A percentile compares a stretch with the other conserved stretches of the same genome.
Evolutionary conservation across 768 basidiomycete species (phyloP).

Genomic region (Cubamyces lactineus): DNA sequence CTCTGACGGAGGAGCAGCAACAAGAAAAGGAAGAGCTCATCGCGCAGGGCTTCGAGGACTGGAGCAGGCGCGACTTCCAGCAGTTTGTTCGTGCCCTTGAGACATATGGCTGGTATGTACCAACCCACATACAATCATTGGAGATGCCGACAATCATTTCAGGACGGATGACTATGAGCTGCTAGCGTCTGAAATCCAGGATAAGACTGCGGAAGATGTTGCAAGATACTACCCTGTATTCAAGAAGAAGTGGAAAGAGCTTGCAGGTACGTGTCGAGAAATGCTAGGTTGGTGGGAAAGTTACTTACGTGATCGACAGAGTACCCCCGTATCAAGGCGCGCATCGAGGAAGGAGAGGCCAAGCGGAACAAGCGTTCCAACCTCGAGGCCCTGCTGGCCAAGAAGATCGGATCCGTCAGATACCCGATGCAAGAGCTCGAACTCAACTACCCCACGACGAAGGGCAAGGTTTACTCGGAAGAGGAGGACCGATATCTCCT

Average conservation of each 20-base stretch:
- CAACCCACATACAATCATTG: not conserved
- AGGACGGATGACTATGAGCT: conserved; percentile 69
- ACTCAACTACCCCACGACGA: conserved; percentile 92
- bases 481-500: conserved; percentile 97
- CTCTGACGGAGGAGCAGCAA: conserved; percentile 86
- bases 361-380: conserved; percentile 88
- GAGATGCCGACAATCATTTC: not conserved
- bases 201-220: conserved; percentile 81
- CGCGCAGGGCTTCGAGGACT: conserved; percentile 81
- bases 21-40: conserved; percentile 79
- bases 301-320: conserved; percentile 45
- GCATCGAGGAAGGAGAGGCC: conserved; percentile 86
- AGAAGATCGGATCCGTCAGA: conserved; percentile 80
- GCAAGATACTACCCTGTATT: conserved; percentile 81
- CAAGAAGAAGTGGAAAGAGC: conserved; percentile 85
- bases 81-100: conserved; percentile 84
- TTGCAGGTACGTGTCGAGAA: conserved; percentile 58
- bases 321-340: conserved; percentile 76
- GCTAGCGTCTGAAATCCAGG: conserved; percentile 82
- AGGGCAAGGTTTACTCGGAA: conserved; percentile 95
- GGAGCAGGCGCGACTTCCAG: conserved; percentile 94
- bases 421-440: conserved; percentile 98
- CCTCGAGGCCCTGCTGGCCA: conserved; percentile 73
- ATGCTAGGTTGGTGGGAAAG: not conserved
- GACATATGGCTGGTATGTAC: conserved; percentile 74